phyloP scores from a whole-genome alignment of 163 green algal species.

The Volvox carteri region DNA sequence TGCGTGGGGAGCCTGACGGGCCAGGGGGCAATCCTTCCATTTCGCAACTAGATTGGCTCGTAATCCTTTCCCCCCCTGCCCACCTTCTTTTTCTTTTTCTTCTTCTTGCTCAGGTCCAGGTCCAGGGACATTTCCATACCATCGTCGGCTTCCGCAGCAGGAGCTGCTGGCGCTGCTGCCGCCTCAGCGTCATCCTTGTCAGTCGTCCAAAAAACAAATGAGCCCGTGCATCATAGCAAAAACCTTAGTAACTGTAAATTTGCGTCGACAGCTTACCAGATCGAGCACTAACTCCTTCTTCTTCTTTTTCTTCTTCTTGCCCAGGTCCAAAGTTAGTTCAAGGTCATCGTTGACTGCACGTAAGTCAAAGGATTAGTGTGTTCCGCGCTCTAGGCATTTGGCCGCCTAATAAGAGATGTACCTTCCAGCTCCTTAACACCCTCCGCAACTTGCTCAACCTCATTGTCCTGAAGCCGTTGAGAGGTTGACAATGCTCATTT shows the following conservation, averaged over 20 bases:
- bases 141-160: background rate
- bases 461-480: conserved; percentile 48
- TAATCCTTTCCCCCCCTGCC: background rate
- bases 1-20: no score
- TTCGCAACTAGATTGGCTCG: no score
- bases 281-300: conserved; percentile 63
- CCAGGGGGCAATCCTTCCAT: no score
- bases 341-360: conserved; percentile 61
- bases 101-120: conserved; percentile 55
- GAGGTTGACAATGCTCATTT: background rate
- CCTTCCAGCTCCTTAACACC: conserved; percentile 63
- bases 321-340: conserved; percentile 69
- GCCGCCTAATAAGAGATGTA: background rate
- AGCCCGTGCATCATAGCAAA: background rate
- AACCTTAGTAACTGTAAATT: background rate
- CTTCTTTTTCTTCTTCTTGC: conserved; percentile 78
- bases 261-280: conserved; percentile 14
- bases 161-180: background rate
- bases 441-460: conserved; percentile 58
- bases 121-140: conserved; percentile 53
- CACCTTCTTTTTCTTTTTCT: conserved; percentile 66
- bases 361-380: background rate
- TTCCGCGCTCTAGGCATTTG: background rate
- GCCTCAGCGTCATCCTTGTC: conserved; percentile 53
- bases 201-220: background rate